phyloP scores from a whole-genome alignment of 345 rosid species.

The Lepidium africanum region DNA sequence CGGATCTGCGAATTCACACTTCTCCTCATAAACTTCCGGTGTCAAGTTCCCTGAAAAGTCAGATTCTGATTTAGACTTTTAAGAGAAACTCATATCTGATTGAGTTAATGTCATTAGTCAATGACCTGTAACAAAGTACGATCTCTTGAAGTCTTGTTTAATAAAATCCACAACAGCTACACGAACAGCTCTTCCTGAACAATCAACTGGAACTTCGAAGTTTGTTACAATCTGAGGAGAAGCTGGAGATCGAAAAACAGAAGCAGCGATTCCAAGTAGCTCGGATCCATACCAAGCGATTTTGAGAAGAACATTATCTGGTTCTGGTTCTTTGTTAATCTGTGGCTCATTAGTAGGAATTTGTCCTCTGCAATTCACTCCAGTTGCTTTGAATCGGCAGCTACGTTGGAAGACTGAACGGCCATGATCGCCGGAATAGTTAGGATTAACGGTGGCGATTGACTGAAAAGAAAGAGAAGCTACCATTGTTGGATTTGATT shows the following conservation, averaged over 20 bases:
- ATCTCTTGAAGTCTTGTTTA: slow-evolving; percentile 63
- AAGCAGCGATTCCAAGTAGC: slow-evolving; percentile 86
- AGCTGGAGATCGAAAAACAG: slow-evolving; percentile 46
- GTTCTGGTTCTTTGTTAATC: slow-evolving; percentile 34
- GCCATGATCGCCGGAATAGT: slow-evolving; percentile 10
- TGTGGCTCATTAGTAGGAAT: slow-evolving; percentile 30
- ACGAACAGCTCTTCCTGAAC: slow-evolving; percentile 53
- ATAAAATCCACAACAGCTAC: slow-evolving; percentile 47
- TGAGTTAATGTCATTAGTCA: not conserved
- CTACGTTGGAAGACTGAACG: slow-evolving; percentile 2
- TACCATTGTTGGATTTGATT: slow-evolving; percentile 35
- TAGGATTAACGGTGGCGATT: slow-evolving; percentile 13
- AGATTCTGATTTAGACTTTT: not conserved
- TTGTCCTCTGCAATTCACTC: slow-evolving; percentile 23
- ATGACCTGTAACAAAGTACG: slow-evolving; percentile 84
- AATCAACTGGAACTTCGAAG: slow-evolving; percentile 33
- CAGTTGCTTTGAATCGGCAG: not conserved
- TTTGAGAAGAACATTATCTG: slow-evolving; percentile 69
- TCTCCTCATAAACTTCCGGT: slow-evolving; percentile 68
- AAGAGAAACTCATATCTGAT: not conserved
- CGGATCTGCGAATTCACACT: slow-evolving; percentile 94
- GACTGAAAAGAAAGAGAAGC: slow-evolving; percentile 30
- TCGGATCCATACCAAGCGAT: slow-evolving; percentile 95
- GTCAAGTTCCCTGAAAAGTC: slow-evolving; percentile 57
- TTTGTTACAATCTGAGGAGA: not conserved